Percentiles rank a stretch among this genome's conserved stretches.
These are phyloP conservation scores for Oleoguttula mirabilis DNA, from an alignment of 495 filamentous ascomycete species.

Conservation along the genomic window DNA sequence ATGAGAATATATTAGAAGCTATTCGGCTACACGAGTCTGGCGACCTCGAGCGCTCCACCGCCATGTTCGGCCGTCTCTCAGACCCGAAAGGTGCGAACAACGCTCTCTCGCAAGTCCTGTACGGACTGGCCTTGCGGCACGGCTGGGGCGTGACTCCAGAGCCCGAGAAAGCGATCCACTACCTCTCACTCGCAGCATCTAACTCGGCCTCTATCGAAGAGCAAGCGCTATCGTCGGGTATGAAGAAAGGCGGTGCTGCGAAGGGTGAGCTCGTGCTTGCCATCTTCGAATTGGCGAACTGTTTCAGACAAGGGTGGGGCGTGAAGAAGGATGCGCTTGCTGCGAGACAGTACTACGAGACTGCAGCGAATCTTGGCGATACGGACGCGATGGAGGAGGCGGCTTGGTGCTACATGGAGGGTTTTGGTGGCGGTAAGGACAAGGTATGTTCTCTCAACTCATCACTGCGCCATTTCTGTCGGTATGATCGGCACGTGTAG, in stretches of 20 bases:
- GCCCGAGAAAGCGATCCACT: conserved; percentile 60
- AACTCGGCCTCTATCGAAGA: conserved; percentile 81
- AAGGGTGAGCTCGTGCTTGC: conserved; percentile 97
- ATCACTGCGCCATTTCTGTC: too few relatives aligned
- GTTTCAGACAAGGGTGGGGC: conserved; percentile 93
- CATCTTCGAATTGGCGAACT: conserved; percentile 91
- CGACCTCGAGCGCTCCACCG: conserved; percentile 60
- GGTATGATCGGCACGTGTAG: too few relatives aligned
- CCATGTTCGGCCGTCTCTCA: conserved; percentile 76
- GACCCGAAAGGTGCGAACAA: conserved; percentile 79
- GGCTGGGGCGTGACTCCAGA: conserved; percentile 80
- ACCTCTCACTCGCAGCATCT: conserved; percentile 77
- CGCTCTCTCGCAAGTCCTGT: conserved; percentile 88
- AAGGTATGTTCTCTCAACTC: conserved; percentile 74
- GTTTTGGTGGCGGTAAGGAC: conserved; percentile 90
- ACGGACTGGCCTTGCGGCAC: conserved; percentile 85
- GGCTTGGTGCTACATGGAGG: conserved; percentile 90
- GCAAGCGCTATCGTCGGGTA: conserved; percentile 73
- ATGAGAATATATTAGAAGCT: conserved; percentile 89
- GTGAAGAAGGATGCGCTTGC: conserved; percentile 78
- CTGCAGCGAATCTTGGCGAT: conserved; percentile 89
- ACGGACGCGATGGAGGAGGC: conserved; percentile 96
- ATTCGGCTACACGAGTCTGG: conserved; percentile 86
- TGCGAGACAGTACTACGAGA: conserved; percentile 91
- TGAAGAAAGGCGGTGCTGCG: conserved; percentile 85